Conservation (phyloP, 1,284 basidiomycete species). For the Caloboletus inedulis region DNA sequence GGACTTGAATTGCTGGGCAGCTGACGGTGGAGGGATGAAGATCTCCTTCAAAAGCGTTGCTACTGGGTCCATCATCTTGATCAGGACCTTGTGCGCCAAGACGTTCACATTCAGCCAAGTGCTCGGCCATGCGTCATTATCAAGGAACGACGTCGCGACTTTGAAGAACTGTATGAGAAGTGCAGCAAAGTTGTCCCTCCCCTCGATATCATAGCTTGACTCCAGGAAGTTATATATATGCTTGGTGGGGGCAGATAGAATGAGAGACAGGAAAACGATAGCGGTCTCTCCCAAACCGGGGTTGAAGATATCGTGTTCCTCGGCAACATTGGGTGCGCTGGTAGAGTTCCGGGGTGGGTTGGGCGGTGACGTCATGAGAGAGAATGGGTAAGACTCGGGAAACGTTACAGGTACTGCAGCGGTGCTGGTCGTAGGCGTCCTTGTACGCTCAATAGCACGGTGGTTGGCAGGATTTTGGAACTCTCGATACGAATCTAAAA, state of each 20-base stretch:
- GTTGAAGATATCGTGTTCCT: slow-evolving; percentile 59
- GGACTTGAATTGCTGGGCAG: slow-evolving; percentile 69
- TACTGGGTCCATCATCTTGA: slow-evolving; percentile 86
- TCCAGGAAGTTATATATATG: slow-evolving; percentile 81
- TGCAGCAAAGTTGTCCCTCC: slow-evolving; percentile 69
- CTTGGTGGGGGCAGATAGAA: slow-evolving; percentile 76
- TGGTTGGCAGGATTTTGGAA: slow-evolving; percentile 67
- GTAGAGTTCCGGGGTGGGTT: slow-evolving; percentile 47
- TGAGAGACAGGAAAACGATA: slow-evolving; percentile 79
- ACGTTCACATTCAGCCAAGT: slow-evolving; percentile 94
- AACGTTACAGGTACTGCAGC: slow-evolving; percentile 78
- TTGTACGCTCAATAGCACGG: slow-evolving; percentile 68
- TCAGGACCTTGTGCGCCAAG: slow-evolving; percentile 82
- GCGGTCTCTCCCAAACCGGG: slow-evolving; percentile 85
- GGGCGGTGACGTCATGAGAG: slow-evolving; percentile 70
- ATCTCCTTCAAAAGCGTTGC: slow-evolving; percentile 73
- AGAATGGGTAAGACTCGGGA: slow-evolving; percentile 92
- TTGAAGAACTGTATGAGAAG: slow-evolving; percentile 80
- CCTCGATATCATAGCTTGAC: slow-evolving; percentile 81
- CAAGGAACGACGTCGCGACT: slow-evolving; percentile 79
- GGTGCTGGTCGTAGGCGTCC: slow-evolving; percentile 59
- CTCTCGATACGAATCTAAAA: slow-evolving; percentile 83
- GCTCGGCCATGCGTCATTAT: slow-evolving; percentile 86
- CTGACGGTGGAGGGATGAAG: slow-evolving; percentile 74
- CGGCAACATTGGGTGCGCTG: slow-evolving; percentile 38